Base-by-base conservation (phyloP, 2,329 filamentous ascomycete species). In the Fusarium napiforme region DNA sequence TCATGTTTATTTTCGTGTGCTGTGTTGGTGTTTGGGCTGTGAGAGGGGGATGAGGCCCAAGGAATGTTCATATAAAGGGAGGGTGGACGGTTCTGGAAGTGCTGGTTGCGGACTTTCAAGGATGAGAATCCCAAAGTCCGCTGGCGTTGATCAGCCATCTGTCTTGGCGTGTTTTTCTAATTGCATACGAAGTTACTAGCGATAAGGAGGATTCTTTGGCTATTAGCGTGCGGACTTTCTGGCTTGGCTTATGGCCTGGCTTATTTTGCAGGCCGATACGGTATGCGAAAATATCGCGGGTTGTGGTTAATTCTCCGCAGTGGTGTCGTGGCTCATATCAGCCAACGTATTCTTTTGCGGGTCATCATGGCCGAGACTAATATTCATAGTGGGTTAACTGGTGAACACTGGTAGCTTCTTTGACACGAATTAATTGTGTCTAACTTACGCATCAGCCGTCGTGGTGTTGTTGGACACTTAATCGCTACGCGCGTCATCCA, bases 1-100 rank as follows among this genome's bases (percentile, higher is more conserved):
- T 83, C 81, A 83, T 83, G 36, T 12, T 18, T 11, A 4, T 0
- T 18, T 1, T 4, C 0, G 21, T 16, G 0, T 49, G 15, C 16
- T 10, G 9, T n/a, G 21, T 4, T 9, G 19, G 18, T 6, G 10
- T 23, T 14, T 16, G 3, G 4, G 1, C 4, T 1, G 8, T 8
- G 26, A 2, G 10, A 23, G 37, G 2, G 2, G 2, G 11, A 16
- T 45, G 28, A 28, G 30, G 28, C 50, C 28, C 14, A 23, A 28
- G 18, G 0, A 5, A 8, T 7, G 5, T 9, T 28, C 28, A 58
- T 36, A 58, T 47, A 18, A n/a, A 7, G 28, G 11, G 18, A 21
- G 28, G 5, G 7, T 15, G 2, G 9, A 9, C 1, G 28, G 11
- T 26, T 36, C 2, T 46, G 30, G 16, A 26, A 16, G 0, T 26